These are phyloP conservation scores for Ophiostoma australiae DNA, from an alignment of 2,329 filamentous ascomycete genomes.

Conservation along the genomic window DNA sequence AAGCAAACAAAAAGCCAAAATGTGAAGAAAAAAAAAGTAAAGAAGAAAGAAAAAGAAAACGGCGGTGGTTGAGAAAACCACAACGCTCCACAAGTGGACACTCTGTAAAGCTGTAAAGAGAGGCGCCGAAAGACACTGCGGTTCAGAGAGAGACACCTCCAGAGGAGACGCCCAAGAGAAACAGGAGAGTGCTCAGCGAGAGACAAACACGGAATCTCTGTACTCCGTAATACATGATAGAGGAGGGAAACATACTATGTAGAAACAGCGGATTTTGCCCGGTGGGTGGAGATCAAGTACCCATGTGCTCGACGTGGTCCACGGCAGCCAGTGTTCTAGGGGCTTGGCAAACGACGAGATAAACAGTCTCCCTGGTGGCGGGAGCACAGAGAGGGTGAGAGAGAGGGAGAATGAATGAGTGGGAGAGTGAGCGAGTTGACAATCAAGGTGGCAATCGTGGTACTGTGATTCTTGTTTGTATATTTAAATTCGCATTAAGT, in stretches of 20 bases:
- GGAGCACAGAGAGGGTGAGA: neutral
- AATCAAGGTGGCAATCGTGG: neutral
- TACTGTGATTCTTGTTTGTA: neutral
- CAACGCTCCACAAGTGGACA: neutral
- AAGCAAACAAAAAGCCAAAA: neutral
- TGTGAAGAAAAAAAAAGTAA: neutral
- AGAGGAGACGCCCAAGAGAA: neutral
- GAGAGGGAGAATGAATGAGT: neutral
- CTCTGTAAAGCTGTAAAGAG: neutral
- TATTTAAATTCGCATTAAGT: neutral
- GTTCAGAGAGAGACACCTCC: neutral
- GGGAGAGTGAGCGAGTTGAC: neutral
- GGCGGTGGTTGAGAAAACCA: neutral
- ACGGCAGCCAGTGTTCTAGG: slow-evolving; percentile 6
- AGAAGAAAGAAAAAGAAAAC: neutral
- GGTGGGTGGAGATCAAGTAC: neutral
- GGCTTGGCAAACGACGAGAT: slow-evolving; percentile 11
- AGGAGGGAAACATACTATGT: neutral
- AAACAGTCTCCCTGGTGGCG: neutral
- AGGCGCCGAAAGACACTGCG: neutral
- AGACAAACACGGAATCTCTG: neutral
- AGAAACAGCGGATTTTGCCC: slow-evolving; percentile 1
- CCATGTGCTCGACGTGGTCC: slow-evolving; percentile 3
- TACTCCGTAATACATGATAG: no score
- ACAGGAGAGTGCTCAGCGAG: neutral